phyloP scores from a whole-genome alignment of 1,139 yeast genomes.

The Candida anutae region DNA sequence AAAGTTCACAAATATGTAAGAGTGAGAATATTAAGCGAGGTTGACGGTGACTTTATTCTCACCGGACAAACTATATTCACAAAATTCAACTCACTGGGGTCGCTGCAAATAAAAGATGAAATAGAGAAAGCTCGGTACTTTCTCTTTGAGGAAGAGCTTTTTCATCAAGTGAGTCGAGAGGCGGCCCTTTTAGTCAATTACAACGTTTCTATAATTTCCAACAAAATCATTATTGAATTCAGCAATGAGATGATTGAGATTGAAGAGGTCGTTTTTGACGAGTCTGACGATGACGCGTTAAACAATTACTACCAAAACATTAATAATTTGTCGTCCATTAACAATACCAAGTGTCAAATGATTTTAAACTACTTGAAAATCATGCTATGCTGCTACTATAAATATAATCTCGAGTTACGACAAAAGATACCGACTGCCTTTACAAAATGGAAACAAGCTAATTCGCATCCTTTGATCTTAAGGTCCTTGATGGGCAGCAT shows the following conservation, averaged over 20 bases:
- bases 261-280: constrained; percentile 50
- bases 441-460: constrained; percentile 44
- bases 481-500: constrained; percentile 66
- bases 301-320: constrained; percentile 23
- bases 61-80: constrained; percentile 40
- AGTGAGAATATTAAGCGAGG: constrained; percentile 46
- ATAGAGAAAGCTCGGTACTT: constrained; percentile 59
- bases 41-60: constrained; percentile 44
- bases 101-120: constrained; percentile 39
- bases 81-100: constrained; percentile 11
- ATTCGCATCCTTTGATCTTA: constrained; percentile 45
- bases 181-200: constrained; percentile 66
- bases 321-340: constrained; percentile 22
- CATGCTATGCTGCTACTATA: constrained; percentile 54
- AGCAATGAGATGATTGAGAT: constrained; percentile 65
- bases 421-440: constrained; percentile 41
- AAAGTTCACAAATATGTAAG: constrained; percentile 37
- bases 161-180: constrained; percentile 65
- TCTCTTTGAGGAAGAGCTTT: constrained; percentile 80
- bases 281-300: constrained; percentile 33
- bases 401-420: constrained; percentile 40
- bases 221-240: constrained; percentile 55
- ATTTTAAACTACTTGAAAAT: constrained; percentile 47
- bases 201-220: constrained; percentile 61
- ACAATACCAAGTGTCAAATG: constrained; percentile 43